A percentile compares a stretch with the other conserved stretches of the same genome.
These are phyloP conservation scores for Juncus inflexus DNA, from an alignment of 176 grass and related monocot genomes.

Conservation along the genomic window DNA sequence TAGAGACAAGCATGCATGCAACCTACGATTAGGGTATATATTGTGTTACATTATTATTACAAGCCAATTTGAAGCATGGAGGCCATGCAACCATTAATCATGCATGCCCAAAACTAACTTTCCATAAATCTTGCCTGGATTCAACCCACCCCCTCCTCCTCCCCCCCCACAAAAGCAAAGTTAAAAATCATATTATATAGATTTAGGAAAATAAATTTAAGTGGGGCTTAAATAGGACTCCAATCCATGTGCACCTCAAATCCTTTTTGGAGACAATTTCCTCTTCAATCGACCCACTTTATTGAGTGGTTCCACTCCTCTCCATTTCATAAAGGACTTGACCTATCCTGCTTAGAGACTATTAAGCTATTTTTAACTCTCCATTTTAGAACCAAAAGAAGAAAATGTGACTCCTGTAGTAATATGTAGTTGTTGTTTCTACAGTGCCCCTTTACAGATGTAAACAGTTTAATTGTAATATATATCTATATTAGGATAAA, in stretches of 20 bases:
- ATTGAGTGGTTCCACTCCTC: not conserved
- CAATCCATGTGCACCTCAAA: conserved; percentile 13
- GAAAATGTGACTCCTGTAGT: no score
- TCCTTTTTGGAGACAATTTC: conserved; percentile 23
- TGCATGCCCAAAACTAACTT: conserved; percentile 3
- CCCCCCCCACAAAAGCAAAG: no score
- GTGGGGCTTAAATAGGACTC: conserved; percentile 21
- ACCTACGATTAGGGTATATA: not conserved
- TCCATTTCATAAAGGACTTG: not conserved
- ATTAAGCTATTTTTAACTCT: no score
- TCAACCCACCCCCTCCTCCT: not conserved
- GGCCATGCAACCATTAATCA: not conserved
- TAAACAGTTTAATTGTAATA: no score
- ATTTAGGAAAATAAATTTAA: not conserved
- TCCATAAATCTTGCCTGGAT: conserved; percentile 1
- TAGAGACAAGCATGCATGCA: not conserved
- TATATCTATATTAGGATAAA: no score
- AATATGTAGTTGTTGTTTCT: no score
- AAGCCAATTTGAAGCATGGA: conserved; percentile 12
- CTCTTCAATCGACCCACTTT: conserved; percentile 17
- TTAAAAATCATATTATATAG: no score
- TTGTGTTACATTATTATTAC: not conserved
- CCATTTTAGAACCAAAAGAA: no score
- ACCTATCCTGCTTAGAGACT: not conserved
- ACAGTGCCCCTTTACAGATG: no score